phyloP scores from a whole-genome alignment of 129 eudicot genomes.

The Arctium minus region DNA sequence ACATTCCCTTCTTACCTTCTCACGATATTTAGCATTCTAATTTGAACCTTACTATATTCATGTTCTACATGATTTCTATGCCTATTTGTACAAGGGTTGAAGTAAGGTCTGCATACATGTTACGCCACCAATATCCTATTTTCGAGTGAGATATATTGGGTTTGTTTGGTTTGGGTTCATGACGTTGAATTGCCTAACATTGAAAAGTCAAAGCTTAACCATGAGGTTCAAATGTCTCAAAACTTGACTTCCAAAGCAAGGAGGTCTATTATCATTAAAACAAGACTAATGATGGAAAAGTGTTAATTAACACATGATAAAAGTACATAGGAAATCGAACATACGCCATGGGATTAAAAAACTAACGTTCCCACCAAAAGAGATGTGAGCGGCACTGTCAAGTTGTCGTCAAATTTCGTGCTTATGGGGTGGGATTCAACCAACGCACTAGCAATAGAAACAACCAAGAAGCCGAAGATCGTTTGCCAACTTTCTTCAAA shows the following conservation, averaged over 20 bases:
- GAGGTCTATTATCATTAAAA: neutral
- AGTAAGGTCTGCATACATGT: neutral
- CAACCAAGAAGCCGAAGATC: constrained; percentile 59
- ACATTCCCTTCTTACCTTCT: no score
- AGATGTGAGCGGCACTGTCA: constrained; percentile 74
- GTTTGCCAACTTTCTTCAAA: constrained; percentile 60
- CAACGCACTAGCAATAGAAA: constrained; percentile 66
- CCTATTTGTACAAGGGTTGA: neutral
- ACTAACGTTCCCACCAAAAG: constrained; percentile 59
- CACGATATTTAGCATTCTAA: no score
- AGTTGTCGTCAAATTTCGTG: constrained; percentile 79
- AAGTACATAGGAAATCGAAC: neutral
- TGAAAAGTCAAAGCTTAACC: no score
- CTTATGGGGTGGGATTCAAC: constrained; percentile 93
- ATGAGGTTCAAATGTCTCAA: neutral
- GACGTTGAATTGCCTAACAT: neutral
- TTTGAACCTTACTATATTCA: no score
- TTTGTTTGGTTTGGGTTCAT: neutral
- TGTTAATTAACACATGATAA: neutral
- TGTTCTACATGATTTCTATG: neutral
- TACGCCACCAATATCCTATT: neutral
- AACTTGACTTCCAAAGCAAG: neutral
- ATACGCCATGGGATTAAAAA: constrained; percentile 22
- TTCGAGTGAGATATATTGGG: neutral
- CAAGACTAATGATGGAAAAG: neutral